Base-by-base conservation (phyloP, 1,284 basidiomycete genomes). In the Boletus austroedulis region DNA sequence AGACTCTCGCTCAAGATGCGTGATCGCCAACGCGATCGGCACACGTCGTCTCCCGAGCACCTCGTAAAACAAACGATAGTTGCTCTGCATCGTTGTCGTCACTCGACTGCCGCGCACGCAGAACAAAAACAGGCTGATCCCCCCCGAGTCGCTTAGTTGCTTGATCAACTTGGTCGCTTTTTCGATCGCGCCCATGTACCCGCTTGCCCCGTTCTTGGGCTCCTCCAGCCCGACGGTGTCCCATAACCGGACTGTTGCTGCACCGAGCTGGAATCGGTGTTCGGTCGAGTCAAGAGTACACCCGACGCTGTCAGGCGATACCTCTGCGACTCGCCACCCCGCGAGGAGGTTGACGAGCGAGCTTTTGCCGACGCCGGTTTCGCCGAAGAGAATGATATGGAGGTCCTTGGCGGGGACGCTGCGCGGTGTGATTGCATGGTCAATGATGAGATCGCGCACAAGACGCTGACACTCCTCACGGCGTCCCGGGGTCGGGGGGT, bases 301-400 rank as follows among this genome's bases (percentile, higher is more conserved):
- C 4, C 67, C 63, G 3, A 50, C 26, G 23, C 61, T 70, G 47
- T 71, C 70, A 5, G 65, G 61, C 9, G 70, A 74, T 36, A 63
- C 46, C n/a, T n/a, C n/a, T n/a, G n/a, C 8, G 44, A 23, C 6
- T 71, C 63, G 59, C 52, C 60, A 46, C 9, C 61, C 71, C 0
- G 70, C 68, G 38, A 72, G 68, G 9, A 72, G 57, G 31, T 72
- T 75, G 55, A 75, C 61, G 43, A 72, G 62, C 0, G 70, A 75
- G 34, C 71, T 74, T 38, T 71, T 74, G 6, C 72, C 73, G 7
- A 72, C 73, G 9, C 73, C 71, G 0, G 73, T 70, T 60, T 75
- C 63, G 23, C 67, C 57, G 26, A 75, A 65, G 41, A 73, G n/a
- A n/a, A 38, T 50, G 71, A 38, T 34, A 73, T 73, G 67, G 26